Evolutionary conservation across 1,284 basidiomycete genomes (phyloP).

Genomic region (Ceratobasidium sp.): DNA sequence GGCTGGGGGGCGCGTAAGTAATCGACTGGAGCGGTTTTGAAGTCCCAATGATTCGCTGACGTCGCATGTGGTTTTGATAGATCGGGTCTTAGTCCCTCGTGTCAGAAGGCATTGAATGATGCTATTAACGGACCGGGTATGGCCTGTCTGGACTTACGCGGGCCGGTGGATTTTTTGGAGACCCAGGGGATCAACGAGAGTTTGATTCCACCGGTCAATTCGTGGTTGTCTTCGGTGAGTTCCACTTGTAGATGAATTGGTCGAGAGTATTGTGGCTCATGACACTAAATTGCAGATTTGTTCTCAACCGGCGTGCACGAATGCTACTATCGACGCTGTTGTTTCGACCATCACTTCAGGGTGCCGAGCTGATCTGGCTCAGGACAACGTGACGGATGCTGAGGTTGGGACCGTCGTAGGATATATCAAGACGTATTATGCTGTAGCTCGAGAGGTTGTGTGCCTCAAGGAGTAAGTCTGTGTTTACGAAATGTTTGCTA

Average conservation of each 20-base stretch:
- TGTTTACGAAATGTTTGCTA: neutral
- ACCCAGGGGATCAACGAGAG: neutral
- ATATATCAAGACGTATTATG: neutral
- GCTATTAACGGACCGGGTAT: neutral
- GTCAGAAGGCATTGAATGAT: neutral
- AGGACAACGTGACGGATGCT: neutral
- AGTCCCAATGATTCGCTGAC: neutral
- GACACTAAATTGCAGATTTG: neutral
- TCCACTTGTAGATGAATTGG: neutral
- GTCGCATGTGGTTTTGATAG: neutral
- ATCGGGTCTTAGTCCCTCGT: neutral
- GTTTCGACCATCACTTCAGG: neutral
- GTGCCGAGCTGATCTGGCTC: neutral
- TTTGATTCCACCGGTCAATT: conserved; percentile 10
- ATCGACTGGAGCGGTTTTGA: neutral
- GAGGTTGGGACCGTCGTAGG: no score
- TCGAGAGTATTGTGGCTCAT: neutral
- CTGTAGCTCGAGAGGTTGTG: neutral
- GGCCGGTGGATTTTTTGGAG: neutral
- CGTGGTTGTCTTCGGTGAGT: neutral
- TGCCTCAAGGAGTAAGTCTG: conserved; percentile 5
- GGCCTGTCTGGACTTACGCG: conserved; percentile 1
- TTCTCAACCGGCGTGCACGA: conserved; percentile 17
- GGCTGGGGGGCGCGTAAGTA: neutral
- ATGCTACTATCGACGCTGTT: neutral